Evolutionary conservation across 441 rosid species (phyloP).

Genomic region (Hypseocharis bilobata): DNA sequence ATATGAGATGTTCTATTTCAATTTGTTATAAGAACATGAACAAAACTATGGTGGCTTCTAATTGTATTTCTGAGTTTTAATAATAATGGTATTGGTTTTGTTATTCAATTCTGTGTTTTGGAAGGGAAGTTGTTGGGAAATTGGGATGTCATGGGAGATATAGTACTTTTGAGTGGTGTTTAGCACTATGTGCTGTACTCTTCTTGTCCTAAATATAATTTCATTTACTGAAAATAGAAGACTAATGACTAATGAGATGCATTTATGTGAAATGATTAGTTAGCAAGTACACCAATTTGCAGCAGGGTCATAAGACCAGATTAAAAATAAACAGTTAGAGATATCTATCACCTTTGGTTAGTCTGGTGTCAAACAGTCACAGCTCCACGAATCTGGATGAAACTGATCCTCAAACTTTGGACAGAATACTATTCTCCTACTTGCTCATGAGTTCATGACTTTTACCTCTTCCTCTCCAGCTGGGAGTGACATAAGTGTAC

Average conservation of each 20-base stretch:
- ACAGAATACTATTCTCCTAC: neutral
- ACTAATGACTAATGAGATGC: neutral
- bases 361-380: too few species aligned
- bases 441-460: too few species aligned
- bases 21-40: neutral
- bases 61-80: neutral
- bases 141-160: neutral
- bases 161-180: neutral
- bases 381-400: too few species aligned
- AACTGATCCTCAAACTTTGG: too few species aligned
- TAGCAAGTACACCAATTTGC: neutral
- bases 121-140: neutral
- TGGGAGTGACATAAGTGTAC: neutral
- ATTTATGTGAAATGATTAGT: neutral
- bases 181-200: neutral
- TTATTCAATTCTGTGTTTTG: neutral
- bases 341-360: constrained; percentile 5
- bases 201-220: neutral
- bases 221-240: neutral
- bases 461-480: too few species aligned
- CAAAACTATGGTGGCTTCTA: neutral
- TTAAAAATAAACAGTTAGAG: neutral
- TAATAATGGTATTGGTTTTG: neutral
- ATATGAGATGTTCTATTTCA: neutral
- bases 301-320: neutral